Base-by-base conservation (phyloP, 129 eudicot genomes). In the Arctium minus region DNA sequence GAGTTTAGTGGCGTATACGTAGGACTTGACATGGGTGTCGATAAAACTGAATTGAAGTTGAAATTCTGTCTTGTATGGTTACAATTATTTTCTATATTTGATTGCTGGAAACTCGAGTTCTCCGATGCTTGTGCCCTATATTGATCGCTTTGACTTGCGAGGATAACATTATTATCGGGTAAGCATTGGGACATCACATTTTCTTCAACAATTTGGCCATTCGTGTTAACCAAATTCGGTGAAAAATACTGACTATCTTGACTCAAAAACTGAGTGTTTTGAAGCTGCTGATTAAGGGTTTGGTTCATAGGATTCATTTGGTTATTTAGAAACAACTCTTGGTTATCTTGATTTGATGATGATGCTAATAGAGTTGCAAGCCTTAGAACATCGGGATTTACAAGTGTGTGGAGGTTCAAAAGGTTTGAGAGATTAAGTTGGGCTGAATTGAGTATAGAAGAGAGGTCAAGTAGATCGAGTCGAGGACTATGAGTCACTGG, bases 401-500 rank as follows among this genome's bases (percentile, higher is more conserved):
- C 86, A 13, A 93, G 89, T 3, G 92, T 89, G 50, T 93, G 96
- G 15, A 93, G 92, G 27, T 89, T 89, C 29, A 93, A 85, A 39
- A 93, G 88, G 83, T 83, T 93, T n/a, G 97, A 81, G 35, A 93
- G 87, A 73, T 91, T 91, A 75, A 91, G 81, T 5, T 91, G 98
- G 75, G 97, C 89, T 4, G 97, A 90, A 83, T 75, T 86, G 68
- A 93, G 87, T 27, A 93, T 86, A 6, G 94, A 88, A 15, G 98
- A 91, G 42, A 93, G 76, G 87, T 93, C 96, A 12, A 88, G 46
- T 30, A 89, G 86, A 80, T 93, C 98, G 7, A 93, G 91, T 15
- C 98, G 98, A 13, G 97, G 97, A 74, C 89, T 88, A 36, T 93
- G 98, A 27, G 98, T 93, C 44, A 93, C 98, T 4, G 98, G 97